Conservation (phyloP, 768 basidiomycete species). For the Stropharia rugosoannulata region DNA sequence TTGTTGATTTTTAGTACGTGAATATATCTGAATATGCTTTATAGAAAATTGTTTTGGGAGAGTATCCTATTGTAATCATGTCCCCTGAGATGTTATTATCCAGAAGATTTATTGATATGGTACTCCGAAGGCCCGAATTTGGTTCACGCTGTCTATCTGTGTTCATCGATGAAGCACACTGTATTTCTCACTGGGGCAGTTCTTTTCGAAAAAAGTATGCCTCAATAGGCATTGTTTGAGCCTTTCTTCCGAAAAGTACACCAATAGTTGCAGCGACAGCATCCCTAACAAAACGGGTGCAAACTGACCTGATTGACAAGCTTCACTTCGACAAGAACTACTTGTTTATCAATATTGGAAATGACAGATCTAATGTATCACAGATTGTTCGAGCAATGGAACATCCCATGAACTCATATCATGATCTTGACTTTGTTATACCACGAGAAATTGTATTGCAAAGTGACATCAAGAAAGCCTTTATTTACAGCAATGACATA, state of each 20-base stretch:
- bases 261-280: conserved; percentile 33
- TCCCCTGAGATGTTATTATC: conserved; percentile 35
- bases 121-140: conserved; percentile 24
- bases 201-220: conserved; percentile 33
- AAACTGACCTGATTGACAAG: conserved; percentile 24
- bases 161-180: conserved; percentile 35
- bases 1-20: too few species aligned
- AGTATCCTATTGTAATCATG: conserved; percentile 29
- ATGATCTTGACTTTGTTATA: conserved; percentile 33
- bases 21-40: too few species aligned
- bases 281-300: conserved; percentile 26
- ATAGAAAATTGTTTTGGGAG: conserved; percentile 20
- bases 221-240: conserved; percentile 23
- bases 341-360: conserved; percentile 24
- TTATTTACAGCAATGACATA: conserved; percentile 30
- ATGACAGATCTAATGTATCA: conserved; percentile 16
- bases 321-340: conserved; percentile 23
- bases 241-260: conserved; percentile 25
- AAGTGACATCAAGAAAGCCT: conserved; percentile 22
- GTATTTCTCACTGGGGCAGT: conserved; percentile 34
- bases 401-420: conserved; percentile 27
- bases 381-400: conserved; percentile 30
- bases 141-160: conserved; percentile 21
- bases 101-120: conserved; percentile 20
- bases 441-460: conserved; percentile 1